Percentiles rank a stretch among this genome's conserved stretches.
These are phyloP conservation scores for Pythium dissimile DNA, from an alignment of 352 stramenopile genomes.

Conservation along the genomic window DNA sequence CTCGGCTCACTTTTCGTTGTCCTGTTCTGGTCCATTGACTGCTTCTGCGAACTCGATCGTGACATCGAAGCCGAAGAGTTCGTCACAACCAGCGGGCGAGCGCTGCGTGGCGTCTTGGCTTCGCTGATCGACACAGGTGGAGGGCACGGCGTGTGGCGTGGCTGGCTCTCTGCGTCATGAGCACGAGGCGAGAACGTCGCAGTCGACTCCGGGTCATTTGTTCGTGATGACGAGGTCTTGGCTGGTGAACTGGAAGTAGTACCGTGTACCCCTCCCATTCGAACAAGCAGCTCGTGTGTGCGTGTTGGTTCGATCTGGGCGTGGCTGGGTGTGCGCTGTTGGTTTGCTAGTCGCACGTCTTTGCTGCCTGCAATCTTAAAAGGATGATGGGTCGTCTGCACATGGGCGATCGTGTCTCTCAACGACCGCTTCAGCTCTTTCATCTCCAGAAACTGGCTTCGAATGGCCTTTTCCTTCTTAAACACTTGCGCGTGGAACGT, in stretches of 20 bases:
- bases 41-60: neutral
- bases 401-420: conserved; percentile 40
- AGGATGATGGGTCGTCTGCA: conserved; percentile 60
- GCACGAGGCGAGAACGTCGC: neutral
- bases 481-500: conserved; percentile 43
- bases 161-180: neutral
- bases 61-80: neutral
- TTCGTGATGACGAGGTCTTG: conserved; percentile 5
- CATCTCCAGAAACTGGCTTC: conserved; percentile 61
- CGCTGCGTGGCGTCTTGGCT: conserved; percentile 1
- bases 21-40: neutral
- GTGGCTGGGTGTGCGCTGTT: neutral
- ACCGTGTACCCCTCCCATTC: no score
- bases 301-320: neutral
- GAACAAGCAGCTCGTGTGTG: conserved; percentile 7
- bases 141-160: conserved; percentile 2
- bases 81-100: neutral
- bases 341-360: conserved; percentile 31
- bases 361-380: conserved; percentile 32
- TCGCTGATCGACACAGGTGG: neutral
- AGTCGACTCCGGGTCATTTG: neutral
- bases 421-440: conserved; percentile 74
- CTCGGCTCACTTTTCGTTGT: neutral
- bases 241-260: conserved; percentile 1
- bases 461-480: conserved; percentile 56